A percentile compares a stretch with the other conserved stretches of the same genome.
These are phyloP conservation scores for Thymus quinquecostatus DNA, from an alignment of 257 asterid genomes.

Conservation along the genomic window DNA sequence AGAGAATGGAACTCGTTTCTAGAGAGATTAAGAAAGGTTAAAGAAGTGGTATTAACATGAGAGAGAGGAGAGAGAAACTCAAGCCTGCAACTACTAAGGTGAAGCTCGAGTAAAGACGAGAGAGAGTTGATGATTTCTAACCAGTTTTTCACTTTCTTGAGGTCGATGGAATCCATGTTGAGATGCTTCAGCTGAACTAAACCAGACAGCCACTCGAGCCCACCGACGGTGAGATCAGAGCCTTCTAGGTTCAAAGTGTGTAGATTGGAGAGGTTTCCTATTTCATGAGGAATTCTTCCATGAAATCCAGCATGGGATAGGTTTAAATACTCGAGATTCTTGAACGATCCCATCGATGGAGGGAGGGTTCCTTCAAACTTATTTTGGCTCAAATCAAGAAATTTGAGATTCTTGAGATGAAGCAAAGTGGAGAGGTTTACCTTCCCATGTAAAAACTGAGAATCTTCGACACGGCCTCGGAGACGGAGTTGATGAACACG, in stretches of 20 bases:
- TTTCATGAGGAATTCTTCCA: slow-evolving; percentile 16
- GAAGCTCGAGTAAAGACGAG: slow-evolving; percentile 32
- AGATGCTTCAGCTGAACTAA: slow-evolving; percentile 31
- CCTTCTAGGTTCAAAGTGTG: slow-evolving; percentile 20
- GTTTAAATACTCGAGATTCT: slow-evolving; percentile 31
- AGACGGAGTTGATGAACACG: slow-evolving; percentile 21
- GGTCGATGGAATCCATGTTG: slow-evolving; percentile 22
- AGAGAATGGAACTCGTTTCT: background rate
- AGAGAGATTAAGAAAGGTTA: slow-evolving; percentile 33
- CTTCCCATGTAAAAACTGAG: background rate
- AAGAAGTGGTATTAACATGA: slow-evolving; percentile 23
- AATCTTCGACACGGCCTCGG: background rate
- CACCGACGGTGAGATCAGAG: background rate
- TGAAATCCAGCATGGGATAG: slow-evolving; percentile 22
- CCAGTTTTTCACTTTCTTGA: slow-evolving; percentile 27
- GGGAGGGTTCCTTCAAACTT: slow-evolving; percentile 29
- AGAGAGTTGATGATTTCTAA: slow-evolving; percentile 28
- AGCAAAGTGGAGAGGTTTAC: background rate
- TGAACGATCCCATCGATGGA: slow-evolving; percentile 24
- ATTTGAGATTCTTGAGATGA: slow-evolving; percentile 32
- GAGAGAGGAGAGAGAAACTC: background rate
- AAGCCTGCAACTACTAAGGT: slow-evolving; percentile 17
- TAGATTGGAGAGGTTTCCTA: slow-evolving; percentile 37
- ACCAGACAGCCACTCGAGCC: slow-evolving; percentile 33
- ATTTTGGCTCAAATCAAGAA: slow-evolving; percentile 34